Percentiles rank a stretch among this genome's conserved stretches.
These are phyloP conservation scores for Pelargonium cotyledonis DNA, from an alignment of 441 rosid species.

Conservation along the genomic window DNA sequence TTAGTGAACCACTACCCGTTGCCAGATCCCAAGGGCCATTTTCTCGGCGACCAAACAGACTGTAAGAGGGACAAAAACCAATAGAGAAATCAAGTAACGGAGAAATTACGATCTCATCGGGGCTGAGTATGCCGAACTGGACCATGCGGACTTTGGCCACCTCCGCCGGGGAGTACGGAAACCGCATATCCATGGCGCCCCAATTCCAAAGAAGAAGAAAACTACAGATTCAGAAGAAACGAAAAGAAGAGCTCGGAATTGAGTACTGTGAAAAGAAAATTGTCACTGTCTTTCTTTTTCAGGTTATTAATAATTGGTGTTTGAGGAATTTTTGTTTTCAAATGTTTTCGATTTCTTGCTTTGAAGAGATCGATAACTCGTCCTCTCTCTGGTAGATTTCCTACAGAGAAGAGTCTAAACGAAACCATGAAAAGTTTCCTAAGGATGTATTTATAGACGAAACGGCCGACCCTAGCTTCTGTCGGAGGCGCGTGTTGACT, in stretches of 20 bases:
- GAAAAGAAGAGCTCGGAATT: background rate
- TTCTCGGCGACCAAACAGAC: constrained; percentile 15
- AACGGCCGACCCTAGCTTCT: no score
- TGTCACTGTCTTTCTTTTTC: background rate
- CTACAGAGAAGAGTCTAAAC: no score
- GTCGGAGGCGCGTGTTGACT: no score
- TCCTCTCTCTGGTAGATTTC: no score
- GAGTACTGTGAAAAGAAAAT: background rate
- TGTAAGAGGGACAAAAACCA: background rate
- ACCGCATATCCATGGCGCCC: constrained; percentile 71
- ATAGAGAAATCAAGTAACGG: constrained; percentile 3
- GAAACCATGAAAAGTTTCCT: no score
- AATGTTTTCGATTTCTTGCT: background rate
- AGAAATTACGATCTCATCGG: constrained; percentile 56
- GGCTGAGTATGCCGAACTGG: constrained; percentile 71
- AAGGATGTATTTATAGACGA: no score
- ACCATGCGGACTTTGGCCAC: constrained; percentile 82
- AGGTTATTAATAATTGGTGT: background rate
- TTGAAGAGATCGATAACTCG: background rate
- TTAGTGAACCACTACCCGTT: background rate
- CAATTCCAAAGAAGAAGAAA: constrained; percentile 13
- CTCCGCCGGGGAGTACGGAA: constrained; percentile 91
- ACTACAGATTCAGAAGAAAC: constrained; percentile 6
- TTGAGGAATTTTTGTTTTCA: background rate
- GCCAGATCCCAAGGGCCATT: background rate